Conservation (phyloP, 495 filamentous ascomycete genomes). For the Penicillium egyptiacum region DNA sequence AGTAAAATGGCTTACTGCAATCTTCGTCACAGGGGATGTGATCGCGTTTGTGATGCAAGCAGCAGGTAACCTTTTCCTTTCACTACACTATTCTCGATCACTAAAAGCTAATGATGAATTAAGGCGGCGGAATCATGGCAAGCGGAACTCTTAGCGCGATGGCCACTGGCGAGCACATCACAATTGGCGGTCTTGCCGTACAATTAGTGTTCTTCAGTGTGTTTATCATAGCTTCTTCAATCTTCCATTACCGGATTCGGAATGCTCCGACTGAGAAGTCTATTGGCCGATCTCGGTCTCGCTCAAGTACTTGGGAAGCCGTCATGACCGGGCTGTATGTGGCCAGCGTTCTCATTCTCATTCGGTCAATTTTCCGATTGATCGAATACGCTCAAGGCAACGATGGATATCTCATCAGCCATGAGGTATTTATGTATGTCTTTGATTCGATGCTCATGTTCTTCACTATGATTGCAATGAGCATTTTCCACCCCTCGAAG, state of each 20-base stretch:
- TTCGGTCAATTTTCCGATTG: slow-evolving; percentile 61
- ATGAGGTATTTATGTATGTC: slow-evolving; percentile 60
- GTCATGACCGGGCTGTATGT: slow-evolving; percentile 50
- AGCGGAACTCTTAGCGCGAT: slow-evolving; percentile 11
- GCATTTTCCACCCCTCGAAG: slow-evolving; percentile 26
- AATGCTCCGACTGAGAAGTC: slow-evolving; percentile 17
- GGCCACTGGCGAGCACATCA: slow-evolving; percentile 38
- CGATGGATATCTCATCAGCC: slow-evolving; percentile 46
- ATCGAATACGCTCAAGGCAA: slow-evolving; percentile 60
- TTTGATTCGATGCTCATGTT: slow-evolving; percentile 64
- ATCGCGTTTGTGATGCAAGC: slow-evolving; percentile 29
- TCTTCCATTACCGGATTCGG: slow-evolving; percentile 38
- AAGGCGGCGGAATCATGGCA: slow-evolving; percentile 21
- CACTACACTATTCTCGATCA: background rate
- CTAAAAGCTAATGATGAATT: background rate
- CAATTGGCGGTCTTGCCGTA: slow-evolving; percentile 40
- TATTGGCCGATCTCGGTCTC: slow-evolving; percentile 14
- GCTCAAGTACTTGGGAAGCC: slow-evolving; percentile 21
- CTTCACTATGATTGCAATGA: slow-evolving; percentile 50
- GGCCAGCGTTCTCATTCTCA: slow-evolving; percentile 53
- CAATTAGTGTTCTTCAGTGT: slow-evolving; percentile 44
- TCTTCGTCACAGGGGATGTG: slow-evolving; percentile 35
- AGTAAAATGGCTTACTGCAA: slow-evolving; percentile 24
- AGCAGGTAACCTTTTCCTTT: slow-evolving; percentile 14
- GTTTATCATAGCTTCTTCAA: slow-evolving; percentile 31